Conservation (phyloP, 768 basidiomycete species). For the Lactifluus hygrophoroides region DNA sequence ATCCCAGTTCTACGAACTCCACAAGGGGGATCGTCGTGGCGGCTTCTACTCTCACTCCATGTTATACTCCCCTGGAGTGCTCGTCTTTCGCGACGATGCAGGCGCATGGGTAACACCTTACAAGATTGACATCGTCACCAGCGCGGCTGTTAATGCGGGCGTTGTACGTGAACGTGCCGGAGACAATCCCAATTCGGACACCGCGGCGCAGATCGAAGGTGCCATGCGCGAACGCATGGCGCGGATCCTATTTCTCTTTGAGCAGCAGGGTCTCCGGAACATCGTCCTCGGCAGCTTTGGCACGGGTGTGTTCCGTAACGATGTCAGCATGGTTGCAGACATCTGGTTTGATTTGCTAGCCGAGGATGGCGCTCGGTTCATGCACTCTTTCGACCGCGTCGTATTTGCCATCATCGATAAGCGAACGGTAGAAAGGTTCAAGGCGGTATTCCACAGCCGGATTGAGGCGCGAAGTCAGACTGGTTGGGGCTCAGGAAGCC, state of each 20-base stretch:
- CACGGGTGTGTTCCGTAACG: slow-evolving; percentile 69
- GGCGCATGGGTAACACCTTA: slow-evolving; percentile 50
- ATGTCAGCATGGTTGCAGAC: slow-evolving; percentile 45
- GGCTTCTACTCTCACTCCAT: slow-evolving; percentile 74
- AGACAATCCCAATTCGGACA: background rate
- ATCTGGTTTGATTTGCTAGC: slow-evolving; percentile 58
- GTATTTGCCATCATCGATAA: slow-evolving; percentile 59
- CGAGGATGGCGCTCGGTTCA: slow-evolving; percentile 43
- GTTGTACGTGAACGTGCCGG: slow-evolving; percentile 29
- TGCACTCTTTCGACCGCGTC: slow-evolving; percentile 48
- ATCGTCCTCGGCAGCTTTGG: slow-evolving; percentile 70
- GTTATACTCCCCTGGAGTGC: slow-evolving; percentile 60
- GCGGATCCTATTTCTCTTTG: slow-evolving; percentile 55
- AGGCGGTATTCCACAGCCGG: slow-evolving; percentile 28
- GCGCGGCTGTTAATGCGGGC: slow-evolving; percentile 69
- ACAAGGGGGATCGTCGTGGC: slow-evolving; percentile 37
- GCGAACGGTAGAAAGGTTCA: slow-evolving; percentile 38
- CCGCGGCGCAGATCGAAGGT: slow-evolving; percentile 34
- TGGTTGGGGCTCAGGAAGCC: background rate
- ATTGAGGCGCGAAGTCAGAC: background rate
- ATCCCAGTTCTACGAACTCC: slow-evolving; percentile 53
- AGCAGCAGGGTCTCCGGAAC: slow-evolving; percentile 47
- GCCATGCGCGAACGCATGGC: slow-evolving; percentile 67
- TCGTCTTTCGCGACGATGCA: slow-evolving; percentile 54
- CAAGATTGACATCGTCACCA: slow-evolving; percentile 57